Base-by-base conservation (phyloP, 2,329 filamentous ascomycete species). In the Alternaria conjuncta region DNA sequence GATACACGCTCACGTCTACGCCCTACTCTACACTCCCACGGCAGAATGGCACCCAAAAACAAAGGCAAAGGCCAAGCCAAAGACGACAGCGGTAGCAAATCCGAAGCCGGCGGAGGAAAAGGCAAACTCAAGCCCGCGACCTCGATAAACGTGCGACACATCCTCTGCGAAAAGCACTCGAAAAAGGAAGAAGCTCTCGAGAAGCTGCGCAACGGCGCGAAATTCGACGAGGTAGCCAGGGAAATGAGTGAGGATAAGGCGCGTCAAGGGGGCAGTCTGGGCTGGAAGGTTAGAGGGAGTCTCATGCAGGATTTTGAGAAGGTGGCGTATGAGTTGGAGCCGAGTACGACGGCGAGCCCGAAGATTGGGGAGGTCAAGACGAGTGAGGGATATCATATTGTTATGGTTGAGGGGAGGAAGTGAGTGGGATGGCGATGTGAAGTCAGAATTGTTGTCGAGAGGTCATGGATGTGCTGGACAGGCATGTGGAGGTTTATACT, bases 181-280 rank as follows among this genome's bases (percentile, higher is more conserved):
- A 92, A 90, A 79, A 94, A 93, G 75, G 91, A 93, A 75, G 89
- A 93, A 75, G 92, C 92, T 0, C 78, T 93, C 15, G 86, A 86
- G 60, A 90, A 92, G 80, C 79, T 94, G 55, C 85, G 85, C 43
- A 87, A 84, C 4, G 90, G 91, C 2, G 84, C 84, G 55, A 92
- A 90, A 71, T 94, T 94, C 73, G 91, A 93, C 71, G 89, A 91
- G 51, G 90, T 94, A 6, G 92, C 92, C 10, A 83, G 87, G 57
- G 87, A 89, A 69, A 92, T 87, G 74, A 92, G 89, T 0, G 92
- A 94, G 79, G 92, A 94, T 78, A 94, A 94, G 81, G 90, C 91
- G 5, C 84, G 89, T 65, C 85, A 88, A 79, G 80, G 91, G 32
- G 92, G 92, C 3, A 85, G 87, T 3, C 79, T 94, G 32, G 92